Evolutionary conservation across 768 basidiomycete genomes (phyloP).

Genomic region (Lepiota venenata): DNA sequence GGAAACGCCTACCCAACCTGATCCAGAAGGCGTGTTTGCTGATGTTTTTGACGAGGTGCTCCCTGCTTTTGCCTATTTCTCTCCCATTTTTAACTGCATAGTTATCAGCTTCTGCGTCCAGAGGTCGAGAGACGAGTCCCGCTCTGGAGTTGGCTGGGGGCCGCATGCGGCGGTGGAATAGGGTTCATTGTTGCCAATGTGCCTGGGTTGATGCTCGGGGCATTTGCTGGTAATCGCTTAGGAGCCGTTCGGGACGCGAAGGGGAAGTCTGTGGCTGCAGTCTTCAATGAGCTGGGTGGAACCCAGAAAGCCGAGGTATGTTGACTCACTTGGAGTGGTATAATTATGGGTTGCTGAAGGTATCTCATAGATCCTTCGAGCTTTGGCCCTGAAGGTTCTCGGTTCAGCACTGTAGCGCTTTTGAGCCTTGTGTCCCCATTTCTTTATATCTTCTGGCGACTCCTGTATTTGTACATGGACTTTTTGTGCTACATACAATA

Average conservation of each 20-base stretch:
- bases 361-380: conserved; percentile 63
- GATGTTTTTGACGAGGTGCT: conserved; percentile 90
- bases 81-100: background rate
- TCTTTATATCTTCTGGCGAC: conserved; percentile 9
- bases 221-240: conserved; percentile 84
- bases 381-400: conserved; percentile 78
- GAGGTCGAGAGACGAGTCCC: conserved; percentile 71
- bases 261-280: conserved; percentile 87
- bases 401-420: conserved; percentile 50
- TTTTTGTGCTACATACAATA: too few species aligned
- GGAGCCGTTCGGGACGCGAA: conserved; percentile 93
- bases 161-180: conserved; percentile 66
- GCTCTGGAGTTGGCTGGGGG: conserved; percentile 78
- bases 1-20: conserved; percentile 45
- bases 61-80: background rate
- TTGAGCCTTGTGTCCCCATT: background rate
- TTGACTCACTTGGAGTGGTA: background rate
- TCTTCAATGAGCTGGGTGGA: conserved; percentile 74
- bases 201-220: conserved; percentile 84
- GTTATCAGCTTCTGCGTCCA: conserved; percentile 64
- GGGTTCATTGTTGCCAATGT: conserved; percentile 70
- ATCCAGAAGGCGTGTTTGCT: conserved; percentile 80
- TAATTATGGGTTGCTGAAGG: too few species aligned
- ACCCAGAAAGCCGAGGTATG: conserved; percentile 85
- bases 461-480: background rate